Evolutionary conservation across 495 filamentous ascomycete species (phyloP), one percentile per base, ranked within the genome.

Genomic region (Beverwykella pulmonaria): DNA sequence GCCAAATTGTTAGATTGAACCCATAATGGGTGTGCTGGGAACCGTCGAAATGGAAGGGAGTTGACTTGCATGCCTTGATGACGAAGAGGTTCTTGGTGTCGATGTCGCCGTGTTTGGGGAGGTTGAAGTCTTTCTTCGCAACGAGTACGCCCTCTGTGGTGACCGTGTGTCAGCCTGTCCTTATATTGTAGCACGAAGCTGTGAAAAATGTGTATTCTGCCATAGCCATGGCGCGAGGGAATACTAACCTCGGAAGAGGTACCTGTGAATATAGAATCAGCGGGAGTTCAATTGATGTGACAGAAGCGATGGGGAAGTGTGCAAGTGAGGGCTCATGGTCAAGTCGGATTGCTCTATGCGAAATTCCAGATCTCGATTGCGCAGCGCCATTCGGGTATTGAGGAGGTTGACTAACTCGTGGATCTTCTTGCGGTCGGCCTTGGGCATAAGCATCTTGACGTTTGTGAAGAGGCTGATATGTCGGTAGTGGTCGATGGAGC

Each of bases 351-450:
- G 17, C 46, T 59, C 30, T 5, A 27, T 2, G 63, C 47, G 41
- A 53, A 59, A 58, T 59, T 46, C 59, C 44, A 34, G 9, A 26
- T 23, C 57, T 50, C 48, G 48, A 65, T 60, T 59, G 60, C 36
- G 56, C 30, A 20, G 27, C 6, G 25, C 14, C 23, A 25, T 34
- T 25, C 30, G 36, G 1, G 27, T 2, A 23, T 25, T 27, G 54
- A 25, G 25, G 49, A 54, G 34, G 46, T 59, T n/a, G 15, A 68
- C 69, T 61, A 25, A 72, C 89, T 98, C 92, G 84, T 98, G 95
- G 85, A 98, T 97, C 88, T 94, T 93, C 90, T 98, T 98, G 83
- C 94, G 92, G 84, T 98, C 94, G 79, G 90, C 88, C 87, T 98
- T 98, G 77, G 94, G 94, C 83, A 98, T 98, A 86, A 98, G 89